These are phyloP conservation scores for Calonectria pseudoreteaudii DNA, from an alignment of 2,329 filamentous ascomycete species.

Conservation along the genomic window DNA sequence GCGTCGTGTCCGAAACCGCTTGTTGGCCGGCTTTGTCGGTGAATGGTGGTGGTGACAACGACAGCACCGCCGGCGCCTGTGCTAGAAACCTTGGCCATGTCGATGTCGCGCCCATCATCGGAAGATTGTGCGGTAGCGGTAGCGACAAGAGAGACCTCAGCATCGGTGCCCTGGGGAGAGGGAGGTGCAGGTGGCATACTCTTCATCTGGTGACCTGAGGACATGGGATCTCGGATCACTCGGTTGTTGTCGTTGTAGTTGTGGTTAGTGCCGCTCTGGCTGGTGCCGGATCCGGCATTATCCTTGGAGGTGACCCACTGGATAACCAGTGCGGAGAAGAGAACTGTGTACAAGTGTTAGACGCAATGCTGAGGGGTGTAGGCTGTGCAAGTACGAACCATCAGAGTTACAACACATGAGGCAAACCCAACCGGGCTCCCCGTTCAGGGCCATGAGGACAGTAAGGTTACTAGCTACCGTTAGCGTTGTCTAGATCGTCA, in stretches of 20 bases:
- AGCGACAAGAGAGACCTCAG: constrained; percentile 43
- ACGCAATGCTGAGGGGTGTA: not conserved
- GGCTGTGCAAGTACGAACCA: constrained; percentile 62
- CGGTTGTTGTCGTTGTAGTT: not conserved
- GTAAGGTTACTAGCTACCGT: constrained; percentile 63
- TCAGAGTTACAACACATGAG: constrained; percentile 75
- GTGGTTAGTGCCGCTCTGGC: constrained; percentile 13
- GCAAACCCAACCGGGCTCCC: constrained; percentile 74
- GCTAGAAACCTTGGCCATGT: constrained; percentile 33
- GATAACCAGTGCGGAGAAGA: constrained; percentile 71
- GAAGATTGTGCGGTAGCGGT: constrained; percentile 33
- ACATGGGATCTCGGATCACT: not conserved
- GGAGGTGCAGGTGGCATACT: constrained; percentile 17
- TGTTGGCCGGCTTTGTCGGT: constrained; percentile 47
- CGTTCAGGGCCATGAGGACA: constrained; percentile 67
- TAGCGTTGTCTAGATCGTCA: constrained; percentile 7
- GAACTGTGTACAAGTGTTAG: constrained; percentile 52
- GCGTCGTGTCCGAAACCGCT: constrained; percentile 26
- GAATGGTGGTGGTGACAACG: constrained; percentile 53
- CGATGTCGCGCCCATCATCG: constrained; percentile 28
- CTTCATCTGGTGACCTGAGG: constrained; percentile 14
- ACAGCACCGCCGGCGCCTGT: constrained; percentile 41
- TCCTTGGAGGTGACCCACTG: constrained; percentile 69
- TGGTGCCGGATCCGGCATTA: constrained; percentile 50
- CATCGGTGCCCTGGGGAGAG: constrained; percentile 35